A percentile compares a stretch with the other conserved stretches of the same genome.
Evolutionary conservation across 495 filamentous ascomycete species (phyloP).

Genomic region (Talaromyces nanjingensis): DNA sequence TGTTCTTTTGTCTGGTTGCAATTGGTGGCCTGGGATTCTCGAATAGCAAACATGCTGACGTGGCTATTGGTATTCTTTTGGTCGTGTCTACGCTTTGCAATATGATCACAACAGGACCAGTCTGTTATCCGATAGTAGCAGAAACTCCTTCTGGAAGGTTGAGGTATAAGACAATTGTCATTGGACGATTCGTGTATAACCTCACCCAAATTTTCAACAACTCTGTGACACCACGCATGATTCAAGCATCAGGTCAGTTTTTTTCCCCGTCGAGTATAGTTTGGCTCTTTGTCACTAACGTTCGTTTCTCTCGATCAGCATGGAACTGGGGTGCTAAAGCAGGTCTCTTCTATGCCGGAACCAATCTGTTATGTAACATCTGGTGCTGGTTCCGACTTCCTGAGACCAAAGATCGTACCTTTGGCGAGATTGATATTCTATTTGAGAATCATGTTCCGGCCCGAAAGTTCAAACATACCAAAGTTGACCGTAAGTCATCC

Average conservation of each 20-base stretch:
- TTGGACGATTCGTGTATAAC: slow-evolving; percentile 56
- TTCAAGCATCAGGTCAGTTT: slow-evolving; percentile 44
- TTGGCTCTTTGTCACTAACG: neutral
- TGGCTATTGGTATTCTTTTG: slow-evolving; percentile 20
- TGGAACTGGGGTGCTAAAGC: slow-evolving; percentile 59
- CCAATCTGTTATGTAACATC: slow-evolving; percentile 51
- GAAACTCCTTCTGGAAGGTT: slow-evolving; percentile 55
- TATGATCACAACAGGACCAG: slow-evolving; percentile 55
- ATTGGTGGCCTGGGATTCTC: slow-evolving; percentile 56
- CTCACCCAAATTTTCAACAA: slow-evolving; percentile 49
- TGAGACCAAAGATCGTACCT: slow-evolving; percentile 52
- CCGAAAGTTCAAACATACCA: slow-evolving; percentile 48
- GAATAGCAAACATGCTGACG: slow-evolving; percentile 22
- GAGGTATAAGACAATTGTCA: slow-evolving; percentile 55
- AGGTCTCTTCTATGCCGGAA: slow-evolving; percentile 58
- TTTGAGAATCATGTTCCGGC: slow-evolving; percentile 49
- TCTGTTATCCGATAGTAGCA: slow-evolving; percentile 60
- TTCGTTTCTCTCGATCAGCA: slow-evolving; percentile 43
- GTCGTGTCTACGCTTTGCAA: slow-evolving; percentile 40
- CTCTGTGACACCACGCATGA: slow-evolving; percentile 55
- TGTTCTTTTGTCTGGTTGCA: slow-evolving; percentile 50
- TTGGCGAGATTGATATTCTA: slow-evolving; percentile 56
- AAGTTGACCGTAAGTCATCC: slow-evolving; percentile 29
- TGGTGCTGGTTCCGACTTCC: slow-evolving; percentile 58
- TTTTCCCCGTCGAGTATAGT: neutral